A percentile compares a stretch with the other conserved stretches of the same genome.
Evolutionary conservation across 1,139 yeast genomes (phyloP).

Genomic region (Saccharomycopsis crataegensis): DNA sequence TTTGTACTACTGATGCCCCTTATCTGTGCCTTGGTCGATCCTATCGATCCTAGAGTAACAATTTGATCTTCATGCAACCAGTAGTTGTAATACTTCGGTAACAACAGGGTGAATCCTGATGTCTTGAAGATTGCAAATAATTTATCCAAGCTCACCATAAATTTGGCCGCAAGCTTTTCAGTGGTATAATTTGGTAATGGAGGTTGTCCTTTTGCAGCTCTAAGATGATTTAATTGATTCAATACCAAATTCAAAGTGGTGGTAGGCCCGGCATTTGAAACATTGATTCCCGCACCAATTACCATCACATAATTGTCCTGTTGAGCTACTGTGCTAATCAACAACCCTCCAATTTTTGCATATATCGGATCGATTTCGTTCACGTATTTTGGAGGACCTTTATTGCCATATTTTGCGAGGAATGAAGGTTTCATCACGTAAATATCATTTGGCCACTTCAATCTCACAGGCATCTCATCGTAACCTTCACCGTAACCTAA

Average conservation of each 20-base stretch:
- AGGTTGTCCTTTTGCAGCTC: slow-evolving; percentile 35
- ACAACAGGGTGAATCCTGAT: slow-evolving; percentile 61
- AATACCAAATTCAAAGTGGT: slow-evolving; percentile 75
- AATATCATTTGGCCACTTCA: slow-evolving; percentile 97
- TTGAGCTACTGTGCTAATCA: slow-evolving; percentile 71
- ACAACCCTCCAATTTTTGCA: slow-evolving; percentile 75
- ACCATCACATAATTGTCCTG: slow-evolving; percentile 50
- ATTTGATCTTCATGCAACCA: slow-evolving; percentile 82
- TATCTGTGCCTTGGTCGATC: slow-evolving; percentile 52
- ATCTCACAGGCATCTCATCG: slow-evolving; percentile 65
- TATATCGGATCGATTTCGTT: slow-evolving; percentile 41
- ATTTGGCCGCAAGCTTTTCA: slow-evolving; percentile 65
- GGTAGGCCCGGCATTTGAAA: slow-evolving; percentile 83
- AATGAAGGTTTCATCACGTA: slow-evolving; percentile 66
- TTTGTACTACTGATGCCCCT: slow-evolving; percentile 73
- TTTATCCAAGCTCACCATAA: slow-evolving; percentile 56
- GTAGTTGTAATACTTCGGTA: slow-evolving; percentile 65
- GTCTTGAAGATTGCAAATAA: slow-evolving; percentile 52
- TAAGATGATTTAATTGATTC: slow-evolving; percentile 45
- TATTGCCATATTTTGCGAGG: slow-evolving; percentile 27
- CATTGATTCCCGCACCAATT: slow-evolving; percentile 84
- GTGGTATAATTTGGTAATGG: slow-evolving; percentile 44
- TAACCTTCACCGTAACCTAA: slow-evolving; percentile 59
- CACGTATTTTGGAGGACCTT: slow-evolving; percentile 21
- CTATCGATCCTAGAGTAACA: slow-evolving; percentile 42